Evolutionary conservation across 2,329 filamentous ascomycete genomes (phyloP).

Genomic region (Hymenoscyphus scutula): DNA sequence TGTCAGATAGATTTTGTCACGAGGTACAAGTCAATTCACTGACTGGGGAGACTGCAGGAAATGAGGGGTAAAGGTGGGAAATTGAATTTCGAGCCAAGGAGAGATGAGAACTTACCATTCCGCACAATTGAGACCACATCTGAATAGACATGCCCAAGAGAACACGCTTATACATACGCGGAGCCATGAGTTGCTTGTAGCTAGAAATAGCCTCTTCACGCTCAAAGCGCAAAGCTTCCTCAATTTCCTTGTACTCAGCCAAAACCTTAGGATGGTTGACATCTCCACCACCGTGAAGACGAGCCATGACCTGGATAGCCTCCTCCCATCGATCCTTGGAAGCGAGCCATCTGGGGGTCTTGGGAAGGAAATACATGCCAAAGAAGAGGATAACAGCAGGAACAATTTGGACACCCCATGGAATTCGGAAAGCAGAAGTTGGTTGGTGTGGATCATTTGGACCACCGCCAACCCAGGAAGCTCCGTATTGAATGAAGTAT

Average conservation of each 20-base stretch:
- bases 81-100: neutral
- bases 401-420: conserved; percentile 60
- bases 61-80: neutral
- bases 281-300: conserved; percentile 57
- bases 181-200: conserved; percentile 69
- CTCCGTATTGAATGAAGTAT: conserved; percentile 66
- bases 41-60: neutral
- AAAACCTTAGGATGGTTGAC: conserved; percentile 57
- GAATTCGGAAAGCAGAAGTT: conserved; percentile 55
- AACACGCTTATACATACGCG: conserved; percentile 69
- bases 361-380: conserved; percentile 59
- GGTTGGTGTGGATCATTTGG: conserved; percentile 50
- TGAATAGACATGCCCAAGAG: conserved; percentile 69
- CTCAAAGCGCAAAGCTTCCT: conserved; percentile 72
- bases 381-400: conserved; percentile 53
- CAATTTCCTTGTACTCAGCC: conserved; percentile 66
- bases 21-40: neutral
- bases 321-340: conserved; percentile 66
- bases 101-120: conserved; percentile 32
- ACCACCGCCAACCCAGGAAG: conserved; percentile 52
- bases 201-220: conserved; percentile 65
- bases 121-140: conserved; percentile 73
- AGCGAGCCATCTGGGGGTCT: conserved; percentile 69
- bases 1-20: neutral
- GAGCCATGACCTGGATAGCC: conserved; percentile 55